Base-by-base conservation (phyloP, 1,139 yeast genomes). In the Nakaseomyces bracarensis region DNA sequence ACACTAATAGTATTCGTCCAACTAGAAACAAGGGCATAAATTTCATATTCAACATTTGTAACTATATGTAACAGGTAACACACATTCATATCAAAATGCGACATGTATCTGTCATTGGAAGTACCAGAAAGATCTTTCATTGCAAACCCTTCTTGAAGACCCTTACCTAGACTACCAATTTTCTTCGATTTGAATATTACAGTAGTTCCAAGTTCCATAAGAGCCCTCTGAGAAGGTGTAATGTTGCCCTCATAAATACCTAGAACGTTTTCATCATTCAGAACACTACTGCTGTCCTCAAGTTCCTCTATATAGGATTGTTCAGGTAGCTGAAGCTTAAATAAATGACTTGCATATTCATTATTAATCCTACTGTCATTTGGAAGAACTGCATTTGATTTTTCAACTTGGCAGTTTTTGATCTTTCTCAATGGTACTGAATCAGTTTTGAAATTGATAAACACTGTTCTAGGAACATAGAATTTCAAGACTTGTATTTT, bases 121-220 rank as follows among this genome's bases (percentile, higher is more conserved):
- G 72, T 64, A 51, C 67, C 63, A 15, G 67, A 61, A 40, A 83
- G 63, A 58, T 82, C 80, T 43, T 74, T 74, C 45, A 75, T 59
- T 16, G 81, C 77, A 62, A 93, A 93, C 0, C 98, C 98, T 46
- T 75, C 72, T 51, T 85, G 87, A 47, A 93, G 67, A 20, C 96
- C 95, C 53, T 74, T 77, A 8, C 96, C 95, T n/a, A 91, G 68
- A 1, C 91, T 76, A 14, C 96, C 96, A 14, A 86, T 77, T 26
- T 59, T 58, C 43, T 71, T 69, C 0, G 83, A 71, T 48, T 77
- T 84, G 49, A 87, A 81, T 25, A 71, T 70, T 21, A 91, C 83
- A 9, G 75, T 69, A 20, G 79, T 71, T 2, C 98, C 98, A 26
- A 91, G 66, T 30, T 81, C 81, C 50, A 93, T 73, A 30, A 87